Evolutionary conservation across 352 stramenopile genomes (phyloP).

Genomic region (Globisporangium takayamanum): DNA sequence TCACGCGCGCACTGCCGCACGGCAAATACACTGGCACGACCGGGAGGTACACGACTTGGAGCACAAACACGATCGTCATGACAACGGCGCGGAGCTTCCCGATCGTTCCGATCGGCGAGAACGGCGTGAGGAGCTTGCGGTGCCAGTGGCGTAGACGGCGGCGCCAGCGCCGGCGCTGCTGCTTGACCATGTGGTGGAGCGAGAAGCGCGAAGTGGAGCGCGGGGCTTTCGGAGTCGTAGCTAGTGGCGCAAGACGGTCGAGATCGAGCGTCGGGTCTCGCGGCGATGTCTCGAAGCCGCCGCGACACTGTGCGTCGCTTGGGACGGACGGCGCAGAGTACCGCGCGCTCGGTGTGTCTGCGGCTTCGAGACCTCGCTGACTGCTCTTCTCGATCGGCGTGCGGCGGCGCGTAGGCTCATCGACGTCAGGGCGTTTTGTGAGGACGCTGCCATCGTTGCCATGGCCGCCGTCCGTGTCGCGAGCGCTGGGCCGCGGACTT

Average conservation of each 20-base stretch:
- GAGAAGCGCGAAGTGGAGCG: neutral
- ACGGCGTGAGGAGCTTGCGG: constrained; percentile 1
- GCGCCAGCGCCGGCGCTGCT: neutral
- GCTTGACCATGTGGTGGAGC: neutral
- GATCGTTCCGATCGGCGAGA: constrained; percentile 1
- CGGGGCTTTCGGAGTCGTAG: neutral
- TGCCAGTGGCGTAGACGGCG: neutral
- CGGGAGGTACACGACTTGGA: constrained; percentile 7
- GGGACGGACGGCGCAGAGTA: too few species aligned
- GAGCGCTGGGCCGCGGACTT: too few species aligned
- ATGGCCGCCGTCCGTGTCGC: neutral
- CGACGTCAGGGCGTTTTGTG: neutral
- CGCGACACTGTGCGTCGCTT: too few species aligned
- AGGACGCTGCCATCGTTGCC: neutral
- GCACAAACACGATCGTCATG: constrained; percentile 4
- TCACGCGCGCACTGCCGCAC: constrained; percentile 1
- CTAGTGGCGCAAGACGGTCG: neutral
- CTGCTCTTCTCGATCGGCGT: neutral
- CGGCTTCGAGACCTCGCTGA: neutral
- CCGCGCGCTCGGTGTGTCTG: too few species aligned
- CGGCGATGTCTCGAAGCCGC: too few species aligned
- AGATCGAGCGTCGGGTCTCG: too few species aligned
- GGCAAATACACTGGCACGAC: constrained; percentile 3
- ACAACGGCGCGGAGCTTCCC: neutral
- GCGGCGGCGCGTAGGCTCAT: neutral